phyloP scores from a whole-genome alignment of 306 rosid genomes.

The Vigna reflexopilosa region DNA sequence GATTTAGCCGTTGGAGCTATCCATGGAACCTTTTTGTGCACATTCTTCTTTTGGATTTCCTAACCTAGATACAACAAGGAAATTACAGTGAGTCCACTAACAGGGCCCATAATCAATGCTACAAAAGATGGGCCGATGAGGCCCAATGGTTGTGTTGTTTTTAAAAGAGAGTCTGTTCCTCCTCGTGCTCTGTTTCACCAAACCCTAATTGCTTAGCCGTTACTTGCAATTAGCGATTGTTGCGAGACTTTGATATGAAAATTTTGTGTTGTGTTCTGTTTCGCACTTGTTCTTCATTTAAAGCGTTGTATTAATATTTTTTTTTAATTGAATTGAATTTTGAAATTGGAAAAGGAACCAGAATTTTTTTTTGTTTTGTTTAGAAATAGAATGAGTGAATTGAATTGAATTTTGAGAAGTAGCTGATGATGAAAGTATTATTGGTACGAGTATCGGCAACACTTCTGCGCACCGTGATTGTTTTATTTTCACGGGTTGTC shows the following conservation, averaged over 20 bases:
- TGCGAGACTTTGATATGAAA: neutral
- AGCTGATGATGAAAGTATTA: constrained; percentile 54
- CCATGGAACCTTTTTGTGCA: neutral
- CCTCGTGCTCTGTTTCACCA: too few relatives aligned
- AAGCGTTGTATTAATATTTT: neutral
- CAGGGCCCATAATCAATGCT: neutral
- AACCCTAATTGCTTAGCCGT: constrained; percentile 24
- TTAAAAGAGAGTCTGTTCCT: neutral
- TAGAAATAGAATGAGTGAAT: too few relatives aligned
- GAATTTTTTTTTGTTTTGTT: neutral
- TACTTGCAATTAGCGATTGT: neutral
- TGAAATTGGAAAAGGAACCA: neutral
- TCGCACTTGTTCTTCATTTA: neutral
- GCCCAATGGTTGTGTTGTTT: neutral
- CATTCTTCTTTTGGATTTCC: neutral
- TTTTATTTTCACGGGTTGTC: constrained; percentile 58
- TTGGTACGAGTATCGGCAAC: constrained; percentile 59
- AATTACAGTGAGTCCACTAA: neutral
- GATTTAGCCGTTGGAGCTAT: constrained; percentile 48
- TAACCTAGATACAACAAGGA: too few relatives aligned
- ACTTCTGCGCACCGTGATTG: constrained; percentile 62
- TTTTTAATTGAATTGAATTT: neutral
- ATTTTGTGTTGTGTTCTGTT: neutral
- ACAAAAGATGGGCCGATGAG: neutral
- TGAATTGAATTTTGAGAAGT: neutral